A percentile compares a stretch with the other conserved stretches of the same genome.
phyloP scores from a whole-genome alignment of 31 red algal genomes.

The Porphyra umbilicalis region DNA sequence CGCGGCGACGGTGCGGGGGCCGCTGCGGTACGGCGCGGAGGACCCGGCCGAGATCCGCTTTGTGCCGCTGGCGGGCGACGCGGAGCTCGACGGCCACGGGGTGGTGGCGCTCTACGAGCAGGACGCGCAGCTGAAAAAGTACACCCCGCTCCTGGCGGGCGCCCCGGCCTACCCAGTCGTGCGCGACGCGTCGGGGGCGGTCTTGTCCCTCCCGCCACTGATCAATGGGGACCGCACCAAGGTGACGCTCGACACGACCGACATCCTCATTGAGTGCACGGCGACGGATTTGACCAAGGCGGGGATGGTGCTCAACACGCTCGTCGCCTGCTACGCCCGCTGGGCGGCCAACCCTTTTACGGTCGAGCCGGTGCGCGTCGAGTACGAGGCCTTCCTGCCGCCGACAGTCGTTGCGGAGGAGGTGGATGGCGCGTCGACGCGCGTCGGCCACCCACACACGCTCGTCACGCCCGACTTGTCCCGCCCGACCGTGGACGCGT shows the following conservation, averaged over 20 bases:
- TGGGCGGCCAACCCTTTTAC: constrained; percentile 69
- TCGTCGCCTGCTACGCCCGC: constrained; percentile 73
- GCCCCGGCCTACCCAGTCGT: constrained; percentile 80
- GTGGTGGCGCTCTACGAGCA: constrained; percentile 71
- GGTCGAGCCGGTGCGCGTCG: constrained; percentile 83
- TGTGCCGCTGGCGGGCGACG: constrained; percentile 57
- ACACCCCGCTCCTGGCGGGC: constrained; percentile 67
- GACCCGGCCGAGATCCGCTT: constrained; percentile 71
- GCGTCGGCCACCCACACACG: background rate
- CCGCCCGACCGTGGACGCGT: constrained; percentile 33
- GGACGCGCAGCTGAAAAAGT: constrained; percentile 91
- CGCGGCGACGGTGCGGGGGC: constrained; percentile 61
- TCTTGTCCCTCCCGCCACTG: constrained; percentile 96
- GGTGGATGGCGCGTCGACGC: background rate
- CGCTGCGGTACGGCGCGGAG: constrained; percentile 77
- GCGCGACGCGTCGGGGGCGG: constrained; percentile 56
- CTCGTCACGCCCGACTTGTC: constrained; percentile 80
- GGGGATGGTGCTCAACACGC: constrained; percentile 75
- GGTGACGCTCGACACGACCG: constrained; percentile 72
- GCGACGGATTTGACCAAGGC: constrained; percentile 94
- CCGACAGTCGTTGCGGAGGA: background rate
- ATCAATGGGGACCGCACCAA: constrained; percentile 97
- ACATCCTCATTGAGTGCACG: constrained; percentile 99
- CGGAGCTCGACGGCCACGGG: constrained; percentile 53
- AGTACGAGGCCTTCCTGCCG: constrained; percentile 42